phyloP scores from a whole-genome alignment of 208 protist species.

The Acanthamoeba sp. region DNA sequence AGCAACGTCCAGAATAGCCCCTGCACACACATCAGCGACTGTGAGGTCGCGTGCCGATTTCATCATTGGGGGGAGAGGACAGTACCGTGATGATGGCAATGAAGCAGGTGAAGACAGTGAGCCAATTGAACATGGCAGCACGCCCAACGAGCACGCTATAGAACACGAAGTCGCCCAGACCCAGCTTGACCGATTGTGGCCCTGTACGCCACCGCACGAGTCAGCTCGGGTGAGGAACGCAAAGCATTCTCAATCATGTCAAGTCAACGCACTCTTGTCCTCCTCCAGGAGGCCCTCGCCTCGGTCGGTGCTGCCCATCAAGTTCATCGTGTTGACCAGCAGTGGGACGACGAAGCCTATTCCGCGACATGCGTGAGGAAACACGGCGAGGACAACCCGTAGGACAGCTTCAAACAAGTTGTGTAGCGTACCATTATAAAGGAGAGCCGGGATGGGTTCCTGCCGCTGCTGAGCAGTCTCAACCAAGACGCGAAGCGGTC shows the following conservation, averaged over 20 bases:
- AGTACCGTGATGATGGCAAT: constrained; percentile 87
- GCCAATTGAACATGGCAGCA: constrained; percentile 83
- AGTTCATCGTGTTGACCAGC: not conserved
- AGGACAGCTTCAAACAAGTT: not conserved
- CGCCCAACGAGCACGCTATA: constrained; percentile 90
- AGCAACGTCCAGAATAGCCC: constrained; percentile 89
- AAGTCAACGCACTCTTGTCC: not conserved
- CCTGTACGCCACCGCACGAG: not conserved
- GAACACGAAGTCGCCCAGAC: constrained; percentile 93
- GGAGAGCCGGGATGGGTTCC: constrained; percentile 87
- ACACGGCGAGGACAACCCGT: too few relatives aligned
- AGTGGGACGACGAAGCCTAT: not conserved
- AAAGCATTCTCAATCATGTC: not conserved
- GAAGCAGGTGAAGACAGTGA: constrained; percentile 86
- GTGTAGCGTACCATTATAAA: constrained; percentile 83
- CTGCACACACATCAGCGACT: too few relatives aligned
- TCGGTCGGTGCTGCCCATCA: not conserved
- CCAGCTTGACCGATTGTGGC: constrained; percentile 86
- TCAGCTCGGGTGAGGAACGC: not conserved
- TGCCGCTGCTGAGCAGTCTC: constrained; percentile 84
- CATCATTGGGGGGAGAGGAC: not conserved
- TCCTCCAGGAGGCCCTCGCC: not conserved
- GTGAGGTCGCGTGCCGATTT: not conserved
- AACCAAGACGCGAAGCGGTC: constrained; percentile 88
- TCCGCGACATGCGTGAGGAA: not conserved